These are phyloP conservation scores for Blastocystis hominis DNA, from an alignment of 352 stramenopile species.

Conservation along the genomic window DNA sequence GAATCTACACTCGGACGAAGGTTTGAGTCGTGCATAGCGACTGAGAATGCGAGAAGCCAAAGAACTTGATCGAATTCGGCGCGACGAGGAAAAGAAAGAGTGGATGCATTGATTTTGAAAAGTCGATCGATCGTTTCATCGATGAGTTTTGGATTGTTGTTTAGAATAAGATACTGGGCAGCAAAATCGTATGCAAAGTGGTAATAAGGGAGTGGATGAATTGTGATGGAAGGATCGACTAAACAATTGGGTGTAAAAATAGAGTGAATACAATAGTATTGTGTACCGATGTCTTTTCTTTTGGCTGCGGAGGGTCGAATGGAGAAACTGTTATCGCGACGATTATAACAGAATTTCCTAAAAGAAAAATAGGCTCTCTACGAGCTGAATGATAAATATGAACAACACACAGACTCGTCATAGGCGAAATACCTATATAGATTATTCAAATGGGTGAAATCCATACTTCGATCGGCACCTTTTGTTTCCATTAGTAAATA, in stretches of 20 bases:
- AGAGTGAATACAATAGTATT: neutral
- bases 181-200: neutral
- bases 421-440: neutral
- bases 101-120: neutral
- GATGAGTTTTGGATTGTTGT: neutral
- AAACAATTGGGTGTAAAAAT: too few relatives aligned
- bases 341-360: neutral
- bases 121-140: neutral
- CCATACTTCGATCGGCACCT: neutral
- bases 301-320: neutral
- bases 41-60: neutral
- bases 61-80: neutral
- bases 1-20: neutral
- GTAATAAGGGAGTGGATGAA: neutral
- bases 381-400: too few relatives aligned
- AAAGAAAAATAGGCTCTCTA: neutral
- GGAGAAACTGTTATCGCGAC: neutral
- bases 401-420: neutral
- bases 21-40: neutral
- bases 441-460: neutral
- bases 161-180: conserved; percentile 2
- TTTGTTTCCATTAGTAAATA: neutral
- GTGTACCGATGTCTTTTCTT: neutral
- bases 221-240: neutral
- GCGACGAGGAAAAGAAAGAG: neutral